Base-by-base conservation (phyloP, 164 flowering plant species). In the Kingdonia uniflora region DNA sequence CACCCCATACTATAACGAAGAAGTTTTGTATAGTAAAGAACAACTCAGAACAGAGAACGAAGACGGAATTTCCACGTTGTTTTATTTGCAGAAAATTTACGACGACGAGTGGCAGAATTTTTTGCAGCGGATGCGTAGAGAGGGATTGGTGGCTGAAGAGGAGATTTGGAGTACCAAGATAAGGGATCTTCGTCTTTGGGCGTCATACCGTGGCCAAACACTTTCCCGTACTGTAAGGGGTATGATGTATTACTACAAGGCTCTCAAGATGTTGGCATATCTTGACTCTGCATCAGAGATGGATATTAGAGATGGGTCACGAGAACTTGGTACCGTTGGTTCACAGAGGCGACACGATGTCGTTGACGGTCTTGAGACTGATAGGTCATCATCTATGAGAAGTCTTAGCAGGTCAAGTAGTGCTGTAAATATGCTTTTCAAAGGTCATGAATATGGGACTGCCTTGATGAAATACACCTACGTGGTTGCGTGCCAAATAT, bases 241-340 rank as follows among this genome's bases (percentile, higher is more conserved):
- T 49, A 91, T 91, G 96, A 91, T 91, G 96, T 91, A 91, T 58
- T 80, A 91, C 59, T 80, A 82, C 58, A 68, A 86, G 67, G 96
- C 96, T 52, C 80, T 91, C 4, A 76, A 84, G 69, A 84, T 82
- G 86, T 85, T 84, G 54, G 70, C 94, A 0, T 91, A 76, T 63
- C 90, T 91, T 22, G 98, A 91, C 74, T 64, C 78, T 37, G 96
- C 97, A 25, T 83, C 95, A 4, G 97, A 91, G 72, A 71, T 85
- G 71, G 96, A 87, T 53, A 76, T 91, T 15, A 68, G 78, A 52
- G 66, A 58, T 22, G 94, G 91, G 19, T 69, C 86, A 14, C 78
- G 65, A 33, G 62, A 64, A 42, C 68, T 80, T 58, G 76, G 70
- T 54, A 66, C 86, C 50, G 65, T 59, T 52, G 70, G 73, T 64